phyloP scores from a whole-genome alignment of 306 rosid genomes.

The Dicorynia guianensis region DNA sequence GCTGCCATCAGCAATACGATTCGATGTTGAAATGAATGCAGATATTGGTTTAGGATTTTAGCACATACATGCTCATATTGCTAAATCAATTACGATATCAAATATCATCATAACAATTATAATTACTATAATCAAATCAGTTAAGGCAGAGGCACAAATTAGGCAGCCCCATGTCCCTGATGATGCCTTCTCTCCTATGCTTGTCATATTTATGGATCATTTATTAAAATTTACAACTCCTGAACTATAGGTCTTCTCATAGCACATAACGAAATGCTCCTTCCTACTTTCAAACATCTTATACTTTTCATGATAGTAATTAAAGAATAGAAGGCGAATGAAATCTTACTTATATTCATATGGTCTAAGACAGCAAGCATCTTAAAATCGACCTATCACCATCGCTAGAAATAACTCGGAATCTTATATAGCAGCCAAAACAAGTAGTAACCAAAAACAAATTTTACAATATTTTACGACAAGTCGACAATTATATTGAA shows the following conservation, averaged over 20 bases:
- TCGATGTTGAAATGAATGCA: conserved; percentile 29
- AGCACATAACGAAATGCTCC: conserved; percentile 1
- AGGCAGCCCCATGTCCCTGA: not conserved
- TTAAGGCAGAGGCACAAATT: not conserved
- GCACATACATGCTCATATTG: conserved; percentile 11
- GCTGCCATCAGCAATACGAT: conserved; percentile 53
- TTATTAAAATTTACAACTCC: conserved; percentile 2
- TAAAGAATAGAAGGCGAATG: not conserved
- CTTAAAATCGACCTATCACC: not conserved
- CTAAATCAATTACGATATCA: conserved; percentile 7
- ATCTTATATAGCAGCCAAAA: not conserved
- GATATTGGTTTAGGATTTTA: conserved; percentile 19
- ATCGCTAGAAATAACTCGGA: conserved; percentile 1
- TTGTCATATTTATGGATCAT: conserved; percentile 7
- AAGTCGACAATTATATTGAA: conserved; percentile 13
- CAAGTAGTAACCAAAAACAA: conserved; percentile 10
- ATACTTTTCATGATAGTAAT: not conserved
- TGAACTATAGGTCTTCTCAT: not conserved
- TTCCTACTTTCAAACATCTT: conserved; percentile 4
- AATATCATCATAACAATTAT: not conserved
- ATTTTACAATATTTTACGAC: not conserved
- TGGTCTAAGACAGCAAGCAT: conserved; percentile 4
- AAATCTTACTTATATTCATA: not conserved
- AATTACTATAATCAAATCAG: conserved; percentile 13
- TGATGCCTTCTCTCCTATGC: not conserved